Evolutionary conservation across 768 basidiomycete species (phyloP).

Genomic region (Phaffia australis): DNA sequence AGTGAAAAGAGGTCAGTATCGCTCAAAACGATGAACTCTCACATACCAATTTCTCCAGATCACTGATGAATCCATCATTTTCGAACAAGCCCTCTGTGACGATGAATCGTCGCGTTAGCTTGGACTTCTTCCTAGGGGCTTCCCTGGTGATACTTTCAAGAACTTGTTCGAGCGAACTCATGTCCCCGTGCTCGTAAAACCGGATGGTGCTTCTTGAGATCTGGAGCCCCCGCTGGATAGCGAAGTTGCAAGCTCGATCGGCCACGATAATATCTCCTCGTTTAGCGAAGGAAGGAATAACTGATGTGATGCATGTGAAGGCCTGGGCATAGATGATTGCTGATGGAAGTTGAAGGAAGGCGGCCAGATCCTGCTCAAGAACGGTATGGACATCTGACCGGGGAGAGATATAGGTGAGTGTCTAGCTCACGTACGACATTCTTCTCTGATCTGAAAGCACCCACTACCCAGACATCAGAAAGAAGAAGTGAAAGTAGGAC

Average conservation of each 20-base stretch:
- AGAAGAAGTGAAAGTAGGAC: slow-evolving; percentile 32
- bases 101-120: slow-evolving; percentile 83
- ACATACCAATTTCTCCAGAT: slow-evolving; percentile 80
- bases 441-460: neutral
- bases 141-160: slow-evolving; percentile 77
- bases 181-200: slow-evolving; percentile 95
- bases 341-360: slow-evolving; percentile 78
- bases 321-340: slow-evolving; percentile 89
- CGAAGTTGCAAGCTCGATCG: slow-evolving; percentile 89
- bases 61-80: slow-evolving; percentile 81
- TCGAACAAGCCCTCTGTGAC: slow-evolving; percentile 96
- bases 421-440: too few relatives aligned
- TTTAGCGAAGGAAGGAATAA: slow-evolving; percentile 95
- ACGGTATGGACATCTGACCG: slow-evolving; percentile 75
- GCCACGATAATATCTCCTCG: slow-evolving; percentile 97
- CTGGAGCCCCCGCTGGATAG: slow-evolving; percentile 90
- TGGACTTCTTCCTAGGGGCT: slow-evolving; percentile 64
- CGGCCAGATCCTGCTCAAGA: slow-evolving; percentile 76
- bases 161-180: slow-evolving; percentile 79
- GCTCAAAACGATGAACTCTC: neutral
- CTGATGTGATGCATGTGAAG: slow-evolving; percentile 81
- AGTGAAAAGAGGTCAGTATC: neutral
- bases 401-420: neutral
- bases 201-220: slow-evolving; percentile 81
- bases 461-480: neutral